Base-by-base conservation (phyloP, 495 filamentous ascomycete species). In the Aspergillus taichungensis region DNA sequence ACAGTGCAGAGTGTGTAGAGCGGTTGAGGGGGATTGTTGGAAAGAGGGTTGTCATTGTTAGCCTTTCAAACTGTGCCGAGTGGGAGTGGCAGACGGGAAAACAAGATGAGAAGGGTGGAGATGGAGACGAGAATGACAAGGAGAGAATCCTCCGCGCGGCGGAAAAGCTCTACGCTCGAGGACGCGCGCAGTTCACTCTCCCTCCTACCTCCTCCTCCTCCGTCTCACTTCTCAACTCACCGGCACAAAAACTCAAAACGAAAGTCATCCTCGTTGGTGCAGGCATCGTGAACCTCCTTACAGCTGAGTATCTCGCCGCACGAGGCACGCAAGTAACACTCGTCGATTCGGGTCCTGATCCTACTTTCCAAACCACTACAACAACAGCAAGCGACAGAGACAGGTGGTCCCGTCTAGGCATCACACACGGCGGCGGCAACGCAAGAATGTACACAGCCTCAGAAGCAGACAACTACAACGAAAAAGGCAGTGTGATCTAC, bases 1-100 rank as follows among this genome's bases (percentile, higher is more conserved):
- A 80, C 78, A 27, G 81, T 63, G 46, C 79, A 56, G 24, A 57
- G 62, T 11, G 74, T 67, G 3, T n/a, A 69, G 66, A 6, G 61
- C 64, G 24, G 79, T 57, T 56, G 78, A 78, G 9, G 47, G 50
- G n/a, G n/a, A n/a, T n/a, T n/a, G n/a, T n/a, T n/a, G n/a, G n/a
- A n/a, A n/a, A n/a, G n/a, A n/a, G n/a, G n/a, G n/a, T n/a, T n/a
- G n/a, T n/a, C n/a, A n/a, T n/a, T n/a, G n/a, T n/a, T n/a, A n/a
- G n/a, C n/a, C n/a, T n/a, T n/a, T n/a, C n/a, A n/a, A n/a, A n/a
- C n/a, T n/a, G n/a, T n/a, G n/a, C n/a, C n/a, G n/a, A n/a, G n/a
- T n/a, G n/a, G n/a, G n/a, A n/a, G n/a, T n/a, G n/a, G n/a, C n/a
- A n/a, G n/a, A n/a, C n/a, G n/a, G n/a, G n/a, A n/a, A n/a, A n/a